Conservation (phyloP, 768 basidiomycete species). For the Psilocybe subaeruginosa region DNA sequence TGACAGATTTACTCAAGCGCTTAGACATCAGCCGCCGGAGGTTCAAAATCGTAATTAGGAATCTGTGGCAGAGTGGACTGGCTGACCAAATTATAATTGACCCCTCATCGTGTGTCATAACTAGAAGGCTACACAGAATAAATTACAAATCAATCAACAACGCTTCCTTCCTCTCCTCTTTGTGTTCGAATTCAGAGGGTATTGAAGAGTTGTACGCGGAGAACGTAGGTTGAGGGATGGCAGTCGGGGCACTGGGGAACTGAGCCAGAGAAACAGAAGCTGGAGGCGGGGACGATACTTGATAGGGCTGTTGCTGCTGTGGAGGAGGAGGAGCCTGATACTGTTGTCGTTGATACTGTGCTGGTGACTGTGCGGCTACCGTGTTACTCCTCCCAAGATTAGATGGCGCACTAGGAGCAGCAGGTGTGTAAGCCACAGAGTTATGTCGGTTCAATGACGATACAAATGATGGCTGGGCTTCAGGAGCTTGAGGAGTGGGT, state of each 20-base stretch:
- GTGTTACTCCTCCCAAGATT: conserved; percentile 37
- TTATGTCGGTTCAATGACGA: conserved; percentile 34
- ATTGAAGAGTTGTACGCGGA: conserved; percentile 52
- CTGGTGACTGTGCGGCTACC: conserved; percentile 24
- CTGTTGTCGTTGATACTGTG: conserved; percentile 26
- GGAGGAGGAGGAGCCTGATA: conserved; percentile 20
- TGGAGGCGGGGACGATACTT: conserved; percentile 29
- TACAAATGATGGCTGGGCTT: conserved; percentile 10
- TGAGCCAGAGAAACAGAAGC: conserved; percentile 47
- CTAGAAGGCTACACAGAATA: not conserved
- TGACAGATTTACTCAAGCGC: too few species aligned
- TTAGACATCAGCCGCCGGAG: too few species aligned
- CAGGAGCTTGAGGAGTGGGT: conserved; percentile 27
- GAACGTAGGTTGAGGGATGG: conserved; percentile 52
- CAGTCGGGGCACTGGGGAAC: conserved; percentile 70
- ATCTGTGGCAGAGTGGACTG: too few species aligned
- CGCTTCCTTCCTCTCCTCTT: conserved; percentile 69
- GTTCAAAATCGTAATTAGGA: too few species aligned
- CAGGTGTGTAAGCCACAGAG: conserved; percentile 34
- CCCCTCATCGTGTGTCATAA: not conserved
- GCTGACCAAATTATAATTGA: too few species aligned
- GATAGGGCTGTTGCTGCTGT: conserved; percentile 28
- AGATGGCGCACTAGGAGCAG: conserved; percentile 25
- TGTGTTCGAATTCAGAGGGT: conserved; percentile 50
- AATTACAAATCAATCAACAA: conserved; percentile 54